Percentiles rank a stretch among this genome's conserved stretches.
Evolutionary conservation across 495 filamentous ascomycete genomes (phyloP).

Genomic region (Xylaria nigripes): DNA sequence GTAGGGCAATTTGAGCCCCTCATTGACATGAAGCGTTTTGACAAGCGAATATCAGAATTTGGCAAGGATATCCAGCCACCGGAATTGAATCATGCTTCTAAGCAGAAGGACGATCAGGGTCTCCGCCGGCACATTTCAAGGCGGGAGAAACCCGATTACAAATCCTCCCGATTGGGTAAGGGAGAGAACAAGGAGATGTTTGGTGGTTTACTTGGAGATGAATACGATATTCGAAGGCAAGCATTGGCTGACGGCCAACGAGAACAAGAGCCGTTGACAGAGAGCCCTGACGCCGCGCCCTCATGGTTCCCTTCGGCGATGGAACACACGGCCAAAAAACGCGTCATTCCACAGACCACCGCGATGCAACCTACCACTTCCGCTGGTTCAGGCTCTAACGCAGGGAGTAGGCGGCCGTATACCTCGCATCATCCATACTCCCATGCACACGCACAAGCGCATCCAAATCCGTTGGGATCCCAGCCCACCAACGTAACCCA

Average conservation of each 20-base stretch:
- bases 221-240: constrained; percentile 35
- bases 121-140: constrained; percentile 6
- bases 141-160: constrained; percentile 5
- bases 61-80: constrained; percentile 26
- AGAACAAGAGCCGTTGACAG: constrained; percentile 7
- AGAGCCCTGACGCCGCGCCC: constrained; percentile 14
- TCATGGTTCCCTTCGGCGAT: constrained; percentile 42
- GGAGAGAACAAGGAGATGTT: constrained; percentile 24
- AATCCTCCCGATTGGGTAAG: constrained; percentile 1
- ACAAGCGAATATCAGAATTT: constrained; percentile 32
- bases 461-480: constrained; percentile 14
- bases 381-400: constrained; percentile 12
- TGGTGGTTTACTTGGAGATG: constrained; percentile 34
- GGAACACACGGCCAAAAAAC: constrained; percentile 33
- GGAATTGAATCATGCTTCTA: constrained; percentile 17
- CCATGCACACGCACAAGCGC: constrained; percentile 4
- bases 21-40: constrained; percentile 43
- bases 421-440: neutral
- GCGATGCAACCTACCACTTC: constrained; percentile 14
- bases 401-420: constrained; percentile 15
- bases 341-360: constrained; percentile 14
- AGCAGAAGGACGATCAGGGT: constrained; percentile 13
- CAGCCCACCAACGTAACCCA: constrained; percentile 13
- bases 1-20: constrained; percentile 51
- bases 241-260: constrained; percentile 14